Evolutionary conservation across 2,329 filamentous ascomycete species (phyloP).

Genomic region (Calonectria pseudoreteaudii): DNA sequence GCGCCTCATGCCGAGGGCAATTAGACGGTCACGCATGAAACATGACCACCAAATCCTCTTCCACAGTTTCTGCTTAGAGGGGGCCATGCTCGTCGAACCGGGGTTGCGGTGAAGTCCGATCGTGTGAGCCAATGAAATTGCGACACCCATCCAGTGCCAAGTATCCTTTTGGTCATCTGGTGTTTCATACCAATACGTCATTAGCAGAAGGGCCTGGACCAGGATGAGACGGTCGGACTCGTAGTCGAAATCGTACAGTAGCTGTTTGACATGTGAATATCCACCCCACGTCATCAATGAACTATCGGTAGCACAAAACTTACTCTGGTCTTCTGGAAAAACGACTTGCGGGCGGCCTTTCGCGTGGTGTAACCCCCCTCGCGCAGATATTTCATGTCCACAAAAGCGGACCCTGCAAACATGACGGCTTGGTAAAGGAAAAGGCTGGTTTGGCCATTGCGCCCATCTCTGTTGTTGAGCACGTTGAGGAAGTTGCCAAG

Average conservation of each 20-base stretch:
- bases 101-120: constrained; percentile 93
- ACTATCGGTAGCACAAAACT: constrained; percentile 48
- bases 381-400: constrained; percentile 81
- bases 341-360: constrained; percentile 86
- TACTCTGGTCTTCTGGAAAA: constrained; percentile 90
- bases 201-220: constrained; percentile 87
- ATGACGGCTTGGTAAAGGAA: constrained; percentile 94
- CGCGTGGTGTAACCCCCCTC: constrained; percentile 82
- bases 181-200: constrained; percentile 98
- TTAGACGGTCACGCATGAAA: constrained; percentile 93
- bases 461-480: constrained; percentile 75
- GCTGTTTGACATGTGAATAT: constrained; percentile 55
- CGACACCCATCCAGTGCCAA: constrained; percentile 99
- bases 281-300: constrained; percentile 12
- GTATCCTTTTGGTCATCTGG: constrained; percentile 98
- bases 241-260: constrained; percentile 95
- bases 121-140: constrained; percentile 91
- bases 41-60: constrained; percentile 99
- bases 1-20: constrained; percentile 92
- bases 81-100: constrained; percentile 78
- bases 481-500: constrained; percentile 69
- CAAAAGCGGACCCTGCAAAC: constrained; percentile 91
- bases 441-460: constrained; percentile 80
- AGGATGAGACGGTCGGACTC: constrained; percentile 90
- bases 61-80: constrained; percentile 83